phyloP scores from a whole-genome alignment of 108 stramenopile genomes.

The Nannochloropsis oceanica region DNA sequence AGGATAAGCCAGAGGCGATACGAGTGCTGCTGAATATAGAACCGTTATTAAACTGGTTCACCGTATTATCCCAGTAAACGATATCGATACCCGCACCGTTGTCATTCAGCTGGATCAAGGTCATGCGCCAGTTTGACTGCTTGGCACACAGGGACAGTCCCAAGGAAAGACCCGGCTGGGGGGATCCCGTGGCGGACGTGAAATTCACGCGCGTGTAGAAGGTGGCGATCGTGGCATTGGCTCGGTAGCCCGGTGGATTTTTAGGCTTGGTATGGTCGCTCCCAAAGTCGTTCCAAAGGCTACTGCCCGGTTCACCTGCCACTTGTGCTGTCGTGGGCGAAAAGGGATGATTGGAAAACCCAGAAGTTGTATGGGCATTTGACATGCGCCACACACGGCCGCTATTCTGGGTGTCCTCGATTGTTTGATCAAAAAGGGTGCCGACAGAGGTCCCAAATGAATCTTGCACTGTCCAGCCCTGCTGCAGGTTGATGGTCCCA shows the following conservation, averaged over 20 bases:
- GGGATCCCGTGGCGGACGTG: not conserved
- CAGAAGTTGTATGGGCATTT: not conserved
- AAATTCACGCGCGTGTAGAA: not conserved
- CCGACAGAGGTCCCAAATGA: not conserved
- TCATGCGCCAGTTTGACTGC: not conserved
- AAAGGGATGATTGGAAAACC: not conserved
- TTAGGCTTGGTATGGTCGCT: not conserved
- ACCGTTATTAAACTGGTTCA: not conserved
- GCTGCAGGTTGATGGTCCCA: not conserved
- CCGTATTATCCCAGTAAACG: not conserved
- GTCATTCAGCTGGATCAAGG: not conserved
- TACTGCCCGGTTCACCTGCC: not conserved
- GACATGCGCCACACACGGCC: not conserved
- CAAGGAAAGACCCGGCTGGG: not conserved
- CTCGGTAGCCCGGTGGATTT: not conserved
- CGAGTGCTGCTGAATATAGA: not conserved
- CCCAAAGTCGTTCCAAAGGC: not conserved
- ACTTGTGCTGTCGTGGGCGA: not conserved
- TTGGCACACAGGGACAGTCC: not conserved
- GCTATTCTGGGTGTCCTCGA: not conserved
- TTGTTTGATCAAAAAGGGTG: not conserved
- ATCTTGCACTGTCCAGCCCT: not conserved
- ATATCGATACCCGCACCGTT: not conserved
- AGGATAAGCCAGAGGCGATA: not conserved
- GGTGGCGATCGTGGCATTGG: not conserved